Evolutionary conservation across 1,284 basidiomycete species (phyloP).

Genomic region (Exobasidium cylindrosporum): DNA sequence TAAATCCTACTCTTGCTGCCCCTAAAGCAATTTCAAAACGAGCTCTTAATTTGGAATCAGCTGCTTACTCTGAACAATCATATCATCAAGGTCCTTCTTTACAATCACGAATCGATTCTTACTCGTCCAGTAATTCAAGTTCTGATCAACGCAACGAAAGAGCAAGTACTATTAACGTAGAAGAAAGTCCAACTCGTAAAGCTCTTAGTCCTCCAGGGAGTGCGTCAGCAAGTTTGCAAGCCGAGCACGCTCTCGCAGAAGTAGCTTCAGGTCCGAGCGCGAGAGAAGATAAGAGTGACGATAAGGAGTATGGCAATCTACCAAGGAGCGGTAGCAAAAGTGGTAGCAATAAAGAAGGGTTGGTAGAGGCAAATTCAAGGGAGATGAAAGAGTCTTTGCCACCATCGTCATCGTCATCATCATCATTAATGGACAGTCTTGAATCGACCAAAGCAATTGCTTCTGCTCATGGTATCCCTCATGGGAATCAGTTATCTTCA

Average conservation of each 20-base stretch:
- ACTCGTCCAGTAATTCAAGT: too few relatives aligned
- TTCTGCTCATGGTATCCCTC: background rate
- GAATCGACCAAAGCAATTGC: slow-evolving; percentile 1
- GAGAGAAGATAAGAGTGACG: background rate
- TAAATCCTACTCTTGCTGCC: background rate
- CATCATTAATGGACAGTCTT: background rate
- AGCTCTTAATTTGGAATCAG: background rate
- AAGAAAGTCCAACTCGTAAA: slow-evolving; percentile 2
- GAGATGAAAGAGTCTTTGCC: background rate
- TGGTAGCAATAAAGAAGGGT: background rate
- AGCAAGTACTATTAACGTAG: background rate
- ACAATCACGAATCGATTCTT: background rate
- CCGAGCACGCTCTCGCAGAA: slow-evolving; percentile 1
- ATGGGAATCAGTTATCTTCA: background rate
- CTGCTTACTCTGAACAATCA: background rate
- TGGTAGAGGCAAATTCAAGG: background rate
- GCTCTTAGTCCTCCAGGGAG: background rate
- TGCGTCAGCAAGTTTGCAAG: background rate
- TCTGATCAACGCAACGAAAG: background rate
- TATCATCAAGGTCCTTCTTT: background rate
- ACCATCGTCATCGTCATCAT: background rate
- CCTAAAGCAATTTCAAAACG: slow-evolving; percentile 5
- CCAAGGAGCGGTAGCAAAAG: too few relatives aligned
- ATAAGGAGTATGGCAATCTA: background rate
- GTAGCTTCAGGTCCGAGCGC: background rate